Evolutionary conservation across 1,284 basidiomycete genomes (phyloP), one percentile per base, ranked within the genome.

Genomic region (Cryptococcus neoformans): DNA sequence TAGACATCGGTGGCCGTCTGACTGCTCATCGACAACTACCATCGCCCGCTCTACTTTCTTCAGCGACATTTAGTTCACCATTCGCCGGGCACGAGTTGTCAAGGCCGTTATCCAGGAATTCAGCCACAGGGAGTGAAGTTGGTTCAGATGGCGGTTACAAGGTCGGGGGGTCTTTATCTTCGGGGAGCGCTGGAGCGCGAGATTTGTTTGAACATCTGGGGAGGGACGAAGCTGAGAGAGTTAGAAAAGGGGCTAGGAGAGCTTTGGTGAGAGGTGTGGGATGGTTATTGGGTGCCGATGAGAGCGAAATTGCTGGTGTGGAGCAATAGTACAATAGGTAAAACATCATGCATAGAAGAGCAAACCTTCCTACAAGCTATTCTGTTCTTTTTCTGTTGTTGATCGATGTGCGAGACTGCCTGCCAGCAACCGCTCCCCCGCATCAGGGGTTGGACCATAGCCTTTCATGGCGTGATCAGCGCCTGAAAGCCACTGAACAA

Each of bases 221-320:
- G 1, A 58, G 46, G 8, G 59, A 61, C 16, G 72, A 69, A 12
- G 69, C 66, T 10, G 68, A 70, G 57, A 56, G 71, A 40, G 72
- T 75, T 12, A 60, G 69, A n/a, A 64, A 64, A 10, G 66, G 67
- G 11, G 77, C 73, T n/a, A 65, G 69, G 48, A 64, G 72, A n/a
- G 75, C 71, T 2, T 55, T 79, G 51, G 74, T 73, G 14, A 69
- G 72, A 52, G 76, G 76, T 16, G 76, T 79, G 12, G 77, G 77
- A 28, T 79, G 77, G 77, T 60, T 79, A 50, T 56, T 79, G 9
- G 77, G 77, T 38, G 77, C 75, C 2, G 75, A 74, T 21, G 76
- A 78, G 59, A 57, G 60, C 9, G 73, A 77, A 58, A 65, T 74
- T 21, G 49, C 37, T 40, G 53, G 57, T 14, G 51, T 16, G 9